Conservation (phyloP, 1,284 basidiomycete genomes). For the Taiwanofungus camphoratus region DNA sequence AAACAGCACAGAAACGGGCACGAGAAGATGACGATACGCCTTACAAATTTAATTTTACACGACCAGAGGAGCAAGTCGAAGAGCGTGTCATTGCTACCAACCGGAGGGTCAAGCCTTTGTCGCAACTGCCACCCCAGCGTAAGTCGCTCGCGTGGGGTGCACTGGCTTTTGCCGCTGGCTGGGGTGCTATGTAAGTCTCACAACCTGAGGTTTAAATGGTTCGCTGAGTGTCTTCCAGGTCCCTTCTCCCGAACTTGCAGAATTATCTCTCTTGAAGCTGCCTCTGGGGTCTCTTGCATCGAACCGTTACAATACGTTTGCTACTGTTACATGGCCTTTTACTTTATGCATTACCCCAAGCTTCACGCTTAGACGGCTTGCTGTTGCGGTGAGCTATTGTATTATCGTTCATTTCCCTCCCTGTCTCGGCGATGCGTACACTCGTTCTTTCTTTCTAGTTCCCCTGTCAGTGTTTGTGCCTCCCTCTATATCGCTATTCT, state of each 20-base stretch:
- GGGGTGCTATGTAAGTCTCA: slow-evolving; percentile 60
- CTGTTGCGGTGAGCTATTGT: not conserved
- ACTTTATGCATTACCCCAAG: too few species aligned
- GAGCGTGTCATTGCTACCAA: slow-evolving; percentile 61
- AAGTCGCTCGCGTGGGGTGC: slow-evolving; percentile 73
- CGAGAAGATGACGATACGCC: slow-evolving; percentile 50
- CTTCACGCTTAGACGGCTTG: not conserved
- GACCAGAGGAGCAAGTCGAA: slow-evolving; percentile 39
- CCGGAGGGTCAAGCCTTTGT: slow-evolving; percentile 46
- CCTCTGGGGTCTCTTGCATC: not conserved
- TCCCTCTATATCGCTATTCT: not conserved
- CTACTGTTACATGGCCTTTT: not conserved
- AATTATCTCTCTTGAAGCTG: slow-evolving; percentile 1
- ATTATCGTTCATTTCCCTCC: not conserved
- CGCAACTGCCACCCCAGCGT: slow-evolving; percentile 48
- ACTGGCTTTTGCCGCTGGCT: slow-evolving; percentile 66
- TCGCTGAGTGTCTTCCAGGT: slow-evolving; percentile 19
- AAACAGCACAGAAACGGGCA: slow-evolving; percentile 34
- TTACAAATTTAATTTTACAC: slow-evolving; percentile 57
- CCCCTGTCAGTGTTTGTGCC: not conserved
- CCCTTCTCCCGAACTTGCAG: slow-evolving; percentile 20
- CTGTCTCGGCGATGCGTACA: not conserved
- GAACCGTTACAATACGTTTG: not conserved
- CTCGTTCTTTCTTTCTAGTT: not conserved
- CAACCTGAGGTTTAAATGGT: slow-evolving; percentile 1